Conservation (phyloP, 768 basidiomycete genomes). For the Suillus hirtellus region DNA sequence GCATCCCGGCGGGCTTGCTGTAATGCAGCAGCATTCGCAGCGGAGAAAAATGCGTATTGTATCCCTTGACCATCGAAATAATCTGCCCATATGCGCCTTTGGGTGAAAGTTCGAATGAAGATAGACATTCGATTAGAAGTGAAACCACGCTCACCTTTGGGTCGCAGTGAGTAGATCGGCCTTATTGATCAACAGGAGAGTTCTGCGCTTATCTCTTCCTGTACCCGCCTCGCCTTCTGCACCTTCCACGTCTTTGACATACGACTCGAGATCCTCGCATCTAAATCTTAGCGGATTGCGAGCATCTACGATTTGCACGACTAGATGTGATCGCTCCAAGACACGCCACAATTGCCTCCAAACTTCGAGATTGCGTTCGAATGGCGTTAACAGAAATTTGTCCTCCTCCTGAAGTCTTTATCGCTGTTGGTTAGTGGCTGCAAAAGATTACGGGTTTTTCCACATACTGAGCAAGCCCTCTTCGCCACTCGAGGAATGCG, state of each 20-base stretch:
- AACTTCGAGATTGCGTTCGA: conserved; percentile 96
- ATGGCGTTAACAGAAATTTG: conserved; percentile 88
- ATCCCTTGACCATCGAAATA: conserved; percentile 79
- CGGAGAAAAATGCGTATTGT: conserved; percentile 91
- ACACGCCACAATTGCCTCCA: conserved; percentile 99
- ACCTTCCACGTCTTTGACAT: conserved; percentile 83
- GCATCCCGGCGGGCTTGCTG: conserved; percentile 72
- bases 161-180: conserved; percentile 84
- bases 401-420: conserved; percentile 84
- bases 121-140: background rate
- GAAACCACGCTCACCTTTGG: conserved; percentile 63
- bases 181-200: conserved; percentile 90
- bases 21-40: conserved; percentile 80
- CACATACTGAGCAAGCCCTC: conserved; percentile 86
- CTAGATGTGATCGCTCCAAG: conserved; percentile 88
- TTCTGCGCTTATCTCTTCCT: conserved; percentile 69
- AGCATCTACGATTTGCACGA: conserved; percentile 96
- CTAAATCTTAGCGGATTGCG: conserved; percentile 92
- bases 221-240: conserved; percentile 79
- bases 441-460: background rate
- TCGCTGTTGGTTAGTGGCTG: background rate
- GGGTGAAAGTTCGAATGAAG: background rate
- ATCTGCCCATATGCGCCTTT: conserved; percentile 85
- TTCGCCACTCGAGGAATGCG: conserved; percentile 90
- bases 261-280: conserved; percentile 87